These are phyloP conservation scores for Ophiostoma novo-ulmi DNA, from an alignment of 2,329 filamentous ascomycete species.

Conservation along the genomic window DNA sequence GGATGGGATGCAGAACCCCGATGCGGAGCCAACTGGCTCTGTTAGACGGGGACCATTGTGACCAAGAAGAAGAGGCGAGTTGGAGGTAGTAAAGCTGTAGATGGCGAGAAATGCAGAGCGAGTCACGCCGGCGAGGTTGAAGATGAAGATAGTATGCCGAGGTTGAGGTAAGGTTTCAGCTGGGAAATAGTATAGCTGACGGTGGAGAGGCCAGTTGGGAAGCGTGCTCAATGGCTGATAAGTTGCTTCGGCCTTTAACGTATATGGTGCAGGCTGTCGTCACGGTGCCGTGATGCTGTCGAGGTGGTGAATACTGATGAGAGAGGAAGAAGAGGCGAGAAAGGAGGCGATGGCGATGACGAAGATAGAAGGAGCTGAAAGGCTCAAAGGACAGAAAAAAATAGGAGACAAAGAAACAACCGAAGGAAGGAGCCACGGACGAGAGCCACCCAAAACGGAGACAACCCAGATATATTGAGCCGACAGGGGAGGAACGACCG, in stretches of 20 bases:
- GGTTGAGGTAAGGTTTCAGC: not conserved
- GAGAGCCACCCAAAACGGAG: slow-evolving; percentile 1
- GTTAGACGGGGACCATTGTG: slow-evolving; percentile 20
- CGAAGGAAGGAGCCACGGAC: slow-evolving; percentile 8
- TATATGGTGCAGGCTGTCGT: not conserved
- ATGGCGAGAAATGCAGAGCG: not conserved
- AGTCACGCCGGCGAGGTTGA: not conserved
- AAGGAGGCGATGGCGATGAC: not conserved
- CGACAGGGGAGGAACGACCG: slow-evolving; percentile 8
- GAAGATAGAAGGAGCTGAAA: not conserved
- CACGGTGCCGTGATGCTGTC: not conserved
- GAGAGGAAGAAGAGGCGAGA: not conserved
- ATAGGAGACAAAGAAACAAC: not conserved
- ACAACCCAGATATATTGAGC: not conserved
- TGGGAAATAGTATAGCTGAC: not conserved
- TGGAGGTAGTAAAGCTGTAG: not conserved
- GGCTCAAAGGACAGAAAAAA: not conserved
- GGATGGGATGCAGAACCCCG: not conserved
- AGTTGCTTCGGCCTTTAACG: not conserved
- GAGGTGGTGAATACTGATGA: not conserved
- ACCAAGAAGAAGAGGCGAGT: not conserved
- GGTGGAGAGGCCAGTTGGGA: not conserved
- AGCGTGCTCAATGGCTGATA: not conserved
- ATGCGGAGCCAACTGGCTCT: slow-evolving; percentile 22
- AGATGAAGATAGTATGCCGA: not conserved